Conservation (phyloP, 106 monocot species). For the Dioscorea zingiberensis region DNA sequence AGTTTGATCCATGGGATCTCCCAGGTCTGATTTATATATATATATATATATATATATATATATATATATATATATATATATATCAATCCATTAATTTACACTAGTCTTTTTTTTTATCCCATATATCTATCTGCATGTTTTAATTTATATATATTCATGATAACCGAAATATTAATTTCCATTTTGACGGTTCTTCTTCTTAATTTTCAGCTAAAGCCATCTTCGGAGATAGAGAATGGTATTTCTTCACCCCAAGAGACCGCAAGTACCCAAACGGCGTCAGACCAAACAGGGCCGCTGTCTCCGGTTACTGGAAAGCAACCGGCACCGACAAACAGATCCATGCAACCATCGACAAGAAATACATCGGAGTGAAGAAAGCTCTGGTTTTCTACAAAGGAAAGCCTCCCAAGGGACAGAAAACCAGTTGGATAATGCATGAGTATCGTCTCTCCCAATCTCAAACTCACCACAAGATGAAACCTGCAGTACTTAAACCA, state of each 20-base stretch:
- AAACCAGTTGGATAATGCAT: constrained; percentile 11
- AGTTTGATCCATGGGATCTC: constrained; percentile 13
- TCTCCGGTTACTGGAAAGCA: constrained; percentile 9
- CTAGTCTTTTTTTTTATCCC: not conserved
- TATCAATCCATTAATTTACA: too few relatives aligned
- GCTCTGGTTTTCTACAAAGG: constrained; percentile 9
- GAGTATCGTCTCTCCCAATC: constrained; percentile 5
- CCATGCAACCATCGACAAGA: too few relatives aligned
- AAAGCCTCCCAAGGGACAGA: constrained; percentile 6
- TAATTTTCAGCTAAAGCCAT: not conserved
- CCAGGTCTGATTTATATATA: too few relatives aligned
- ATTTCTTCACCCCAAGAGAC: constrained; percentile 16
- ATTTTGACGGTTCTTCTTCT: too few relatives aligned
- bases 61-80: too few relatives aligned
- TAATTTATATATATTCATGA: too few relatives aligned
- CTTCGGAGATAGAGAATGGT: constrained; percentile 10
- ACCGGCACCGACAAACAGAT: constrained; percentile 12
- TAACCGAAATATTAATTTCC: too few relatives aligned
- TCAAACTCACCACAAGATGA: not conserved
- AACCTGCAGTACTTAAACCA: not conserved
- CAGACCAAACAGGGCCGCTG: constrained; percentile 6
- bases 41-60: too few relatives aligned
- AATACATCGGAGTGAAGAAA: constrained; percentile 5
- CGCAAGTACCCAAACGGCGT: constrained; percentile 12
- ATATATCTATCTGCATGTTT: too few relatives aligned